Conservation (phyloP, 495 filamentous ascomycete genomes). For the Aspergillus bridgeri region DNA sequence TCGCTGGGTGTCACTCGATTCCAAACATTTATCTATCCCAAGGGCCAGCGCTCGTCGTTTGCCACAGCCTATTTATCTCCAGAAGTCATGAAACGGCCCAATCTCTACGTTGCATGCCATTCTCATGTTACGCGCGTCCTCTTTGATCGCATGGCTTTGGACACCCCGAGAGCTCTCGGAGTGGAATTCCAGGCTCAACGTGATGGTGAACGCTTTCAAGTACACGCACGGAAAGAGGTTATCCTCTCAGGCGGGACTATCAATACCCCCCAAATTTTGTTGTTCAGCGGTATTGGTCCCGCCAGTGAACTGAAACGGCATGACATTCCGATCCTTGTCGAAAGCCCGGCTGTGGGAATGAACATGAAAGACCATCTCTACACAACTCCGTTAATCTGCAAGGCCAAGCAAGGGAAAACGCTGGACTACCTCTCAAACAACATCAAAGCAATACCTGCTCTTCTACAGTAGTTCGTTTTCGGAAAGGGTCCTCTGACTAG, state of each 20-base stretch:
- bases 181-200: slow-evolving; percentile 18
- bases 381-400: slow-evolving; percentile 21
- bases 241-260: slow-evolving; percentile 31
- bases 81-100: slow-evolving; percentile 16
- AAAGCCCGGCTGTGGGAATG: slow-evolving; percentile 13
- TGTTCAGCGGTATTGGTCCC: slow-evolving; percentile 36
- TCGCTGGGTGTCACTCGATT: slow-evolving; percentile 19
- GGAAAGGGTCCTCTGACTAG: slow-evolving; percentile 21
- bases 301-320: slow-evolving; percentile 28
- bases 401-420: slow-evolving; percentile 17
- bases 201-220: slow-evolving; percentile 19
- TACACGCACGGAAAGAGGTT: slow-evolving; percentile 30
- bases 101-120: slow-evolving; percentile 19
- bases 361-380: slow-evolving; percentile 22
- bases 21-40: slow-evolving; percentile 22
- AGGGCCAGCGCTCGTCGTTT: slow-evolving; percentile 21
- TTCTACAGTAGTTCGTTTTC: slow-evolving; percentile 16
- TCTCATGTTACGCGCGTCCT: slow-evolving; percentile 18
- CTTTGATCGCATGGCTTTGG: slow-evolving; percentile 12
- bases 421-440: slow-evolving; percentile 21
- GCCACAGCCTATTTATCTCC: slow-evolving; percentile 20
- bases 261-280: slow-evolving; percentile 33
- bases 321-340: slow-evolving; percentile 14
- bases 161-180: slow-evolving; percentile 13
- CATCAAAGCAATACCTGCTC: slow-evolving; percentile 16